Base-by-base conservation (phyloP, 768 basidiomycete genomes). In the Agrocybe pediades region DNA sequence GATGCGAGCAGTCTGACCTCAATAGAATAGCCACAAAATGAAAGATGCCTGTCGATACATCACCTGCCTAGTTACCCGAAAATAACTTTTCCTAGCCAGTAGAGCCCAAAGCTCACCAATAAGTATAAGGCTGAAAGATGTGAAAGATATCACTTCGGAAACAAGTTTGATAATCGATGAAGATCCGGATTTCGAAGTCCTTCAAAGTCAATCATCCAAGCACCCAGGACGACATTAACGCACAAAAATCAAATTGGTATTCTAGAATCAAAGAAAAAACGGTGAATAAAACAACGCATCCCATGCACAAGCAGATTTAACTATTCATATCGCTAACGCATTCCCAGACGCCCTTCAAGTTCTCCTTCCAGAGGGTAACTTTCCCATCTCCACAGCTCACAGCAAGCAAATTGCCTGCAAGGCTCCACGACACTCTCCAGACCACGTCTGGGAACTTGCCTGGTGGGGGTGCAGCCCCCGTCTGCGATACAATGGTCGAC, bases 351-450 rank as follows among this genome's bases (percentile, higher is more conserved):
- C 92, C 92, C 64, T 90, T 90, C 64, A 97, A 72, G 68, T 92
- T 95, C 75, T 99, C 97, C 72, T 99, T 99, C 96, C 97, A 99
- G 46, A 98, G 75, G 7, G 91, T 94, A 19, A 99, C 96, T 72
- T 97, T 98, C 11, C 97, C 96, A 66, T 99, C 97, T 9, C 95
- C 95, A 70, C 94, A 96, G 68, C 92, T 94, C 41, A 98, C 97
- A 0, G 95, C 95, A 42, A 99, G 79, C 47, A 99, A 82, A 66
- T 98, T 98, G 16, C 96, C 96, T 1, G 95, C 92, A 21, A 98
- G 81, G 59, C 92, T 95, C 97, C 97, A 99, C 41, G 91, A 93
- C 27, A 98, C 94, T n/a, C 95, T 84, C 97, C 96, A 99, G 21
- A 98, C 95, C 4, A 95, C 93, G 67, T 98, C 96, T 1, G 93